Evolutionary conservation across 768 basidiomycete genomes (phyloP).

Genomic region (Mycena belliarum): DNA sequence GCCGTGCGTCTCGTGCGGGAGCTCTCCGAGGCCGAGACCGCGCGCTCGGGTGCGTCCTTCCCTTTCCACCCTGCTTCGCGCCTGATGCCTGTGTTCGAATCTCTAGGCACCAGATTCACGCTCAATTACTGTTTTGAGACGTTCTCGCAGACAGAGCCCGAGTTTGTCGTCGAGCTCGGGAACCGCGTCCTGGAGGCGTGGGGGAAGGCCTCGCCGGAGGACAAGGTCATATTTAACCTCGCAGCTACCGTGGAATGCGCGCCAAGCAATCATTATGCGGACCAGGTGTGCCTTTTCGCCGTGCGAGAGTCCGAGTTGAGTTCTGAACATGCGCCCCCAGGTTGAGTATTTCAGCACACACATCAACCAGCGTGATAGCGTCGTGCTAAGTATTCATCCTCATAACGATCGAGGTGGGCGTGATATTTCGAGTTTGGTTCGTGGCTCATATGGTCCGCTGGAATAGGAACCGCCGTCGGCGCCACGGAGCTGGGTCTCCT

Average conservation of each 20-base stretch:
- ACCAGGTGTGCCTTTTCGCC: conserved; percentile 60
- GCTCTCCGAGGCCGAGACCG: conserved; percentile 82
- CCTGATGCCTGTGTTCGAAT: not conserved
- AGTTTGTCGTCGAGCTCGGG: conserved; percentile 92
- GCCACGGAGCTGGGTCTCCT: conserved; percentile 78
- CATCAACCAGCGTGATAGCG: conserved; percentile 86
- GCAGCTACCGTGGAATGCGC: conserved; percentile 97
- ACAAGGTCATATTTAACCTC: conserved; percentile 95
- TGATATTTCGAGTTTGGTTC: not conserved
- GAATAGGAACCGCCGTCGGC: conserved; percentile 86
- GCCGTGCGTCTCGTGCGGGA: conserved; percentile 87
- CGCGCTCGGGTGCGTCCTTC: conserved; percentile 22
- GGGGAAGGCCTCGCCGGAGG: conserved; percentile 81
- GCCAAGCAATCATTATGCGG: conserved; percentile 97
- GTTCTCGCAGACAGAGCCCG: conserved; percentile 96
- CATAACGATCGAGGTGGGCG: conserved; percentile 91
- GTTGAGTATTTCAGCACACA: conserved; percentile 90
- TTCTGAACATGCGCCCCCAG: conserved; percentile 39
- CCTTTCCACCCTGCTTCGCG: not conserved
- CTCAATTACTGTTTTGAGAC: conserved; percentile 99
- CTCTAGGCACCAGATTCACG: conserved; percentile 76
- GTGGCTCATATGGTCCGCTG: not conserved
- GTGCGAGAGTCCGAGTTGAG: not conserved
- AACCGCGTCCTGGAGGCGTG: conserved; percentile 90
- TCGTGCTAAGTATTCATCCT: conserved; percentile 89